Evolutionary conservation across 164 flowering plant species (phyloP), one percentile per base, ranked within the genome.

Genomic region (Liquidambar formosana): DNA sequence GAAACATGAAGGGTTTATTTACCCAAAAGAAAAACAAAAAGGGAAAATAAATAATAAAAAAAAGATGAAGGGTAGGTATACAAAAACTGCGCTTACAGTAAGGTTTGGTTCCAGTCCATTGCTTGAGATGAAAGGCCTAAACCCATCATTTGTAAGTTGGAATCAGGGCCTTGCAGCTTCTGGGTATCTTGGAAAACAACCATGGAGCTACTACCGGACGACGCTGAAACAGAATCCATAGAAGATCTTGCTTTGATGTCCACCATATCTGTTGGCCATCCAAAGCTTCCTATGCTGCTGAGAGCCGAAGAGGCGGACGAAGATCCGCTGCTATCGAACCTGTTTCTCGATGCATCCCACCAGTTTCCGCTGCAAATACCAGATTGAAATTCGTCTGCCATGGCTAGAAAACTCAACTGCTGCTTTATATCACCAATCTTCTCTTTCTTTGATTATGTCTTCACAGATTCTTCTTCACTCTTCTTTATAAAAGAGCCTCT

Each of bases 41-140:
- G n/a, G 2, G 53, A 27, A 12, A 5, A 54, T n/a, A 19, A 14
- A 22, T 33, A 25, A 18, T 9, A 21, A 45, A 45, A 47, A 59
- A 26, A 8, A n/a, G n/a, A n/a, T n/a, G n/a, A n/a, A n/a, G n/a
- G n/a, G n/a, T n/a, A n/a, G n/a, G n/a, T n/a, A n/a, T n/a, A n/a
- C n/a, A n/a, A 33, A 33, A 12, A 3, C 15, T 53, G 10, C 21
- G 77, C 85, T 81, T 77, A 85, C 89, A 88, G 66, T 46, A 82
- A 53, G 41, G 83, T 47, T 72, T 80, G 83, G 71, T 79, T 81
- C 89, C 91, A 83, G 38, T 88, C 87, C 69, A 76, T 68, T 46
- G 83, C 49, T 63, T 78, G 86, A 6, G 84, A 75, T 23, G 89
- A 75, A 38, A 86, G 85, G 16, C 92, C 88, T 57, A 88, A 75